These are phyloP conservation scores for Talaromyces verruculosus DNA, from an alignment of 2,329 filamentous ascomycete species.

Conservation along the genomic window DNA sequence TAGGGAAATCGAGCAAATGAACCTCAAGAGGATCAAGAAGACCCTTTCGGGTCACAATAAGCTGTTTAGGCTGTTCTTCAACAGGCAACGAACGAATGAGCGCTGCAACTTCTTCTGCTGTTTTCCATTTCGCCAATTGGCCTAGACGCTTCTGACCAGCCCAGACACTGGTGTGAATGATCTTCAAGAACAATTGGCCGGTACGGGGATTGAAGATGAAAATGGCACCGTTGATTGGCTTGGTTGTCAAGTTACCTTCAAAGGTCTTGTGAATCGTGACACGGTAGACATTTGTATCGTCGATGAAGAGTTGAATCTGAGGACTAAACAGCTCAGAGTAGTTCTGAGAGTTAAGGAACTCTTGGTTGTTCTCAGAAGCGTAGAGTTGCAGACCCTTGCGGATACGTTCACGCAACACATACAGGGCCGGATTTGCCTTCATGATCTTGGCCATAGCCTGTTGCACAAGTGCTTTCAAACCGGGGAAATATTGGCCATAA, in stretches of 20 bases:
- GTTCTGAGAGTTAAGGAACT: conserved; percentile 98
- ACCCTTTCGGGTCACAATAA: conserved; percentile 97
- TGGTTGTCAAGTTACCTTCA: conserved; percentile 97
- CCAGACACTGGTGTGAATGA: conserved; percentile 99
- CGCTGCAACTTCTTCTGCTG: conserved; percentile 97
- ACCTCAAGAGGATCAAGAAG: conserved; percentile 95
- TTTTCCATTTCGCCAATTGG: conserved; percentile 99
- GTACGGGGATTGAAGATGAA: conserved; percentile 99
- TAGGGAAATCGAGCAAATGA: conserved; percentile 95
- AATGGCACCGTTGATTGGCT: conserved; percentile 98
- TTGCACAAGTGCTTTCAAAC: conserved; percentile 89
- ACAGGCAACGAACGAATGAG: conserved; percentile 92
- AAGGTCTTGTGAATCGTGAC: conserved; percentile 99
- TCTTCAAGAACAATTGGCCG: conserved; percentile 96
- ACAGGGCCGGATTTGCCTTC: conserved; percentile 97
- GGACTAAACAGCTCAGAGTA: conserved; percentile 99
- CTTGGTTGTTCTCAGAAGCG: conserved; percentile 97
- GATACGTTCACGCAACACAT: conserved; percentile 95
- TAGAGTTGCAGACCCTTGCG: conserved; percentile 97
- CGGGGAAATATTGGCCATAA: conserved; percentile 98
- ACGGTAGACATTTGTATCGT: conserved; percentile 98
- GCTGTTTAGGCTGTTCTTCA: conserved; percentile 97
- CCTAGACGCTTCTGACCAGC: conserved; percentile 98
- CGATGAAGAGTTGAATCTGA: conserved; percentile 97
- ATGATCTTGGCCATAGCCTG: conserved; percentile 99